Conservation (phyloP, 108 stramenopile species). For the Mayamaea pseudoterrestris region DNA sequence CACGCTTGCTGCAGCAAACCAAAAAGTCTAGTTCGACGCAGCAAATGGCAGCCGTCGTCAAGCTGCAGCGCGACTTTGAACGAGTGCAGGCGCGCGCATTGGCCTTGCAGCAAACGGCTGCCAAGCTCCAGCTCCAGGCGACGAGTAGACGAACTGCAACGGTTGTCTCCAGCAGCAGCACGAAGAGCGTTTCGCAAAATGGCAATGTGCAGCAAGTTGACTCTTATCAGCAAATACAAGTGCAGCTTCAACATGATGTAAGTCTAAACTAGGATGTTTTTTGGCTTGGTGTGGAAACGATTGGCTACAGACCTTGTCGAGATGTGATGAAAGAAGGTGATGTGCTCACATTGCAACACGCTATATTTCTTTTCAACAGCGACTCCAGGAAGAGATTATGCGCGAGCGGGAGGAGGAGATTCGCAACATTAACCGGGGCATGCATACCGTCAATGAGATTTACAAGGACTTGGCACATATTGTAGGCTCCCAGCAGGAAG, state of each 20-base stretch:
- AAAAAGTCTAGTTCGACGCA: constrained; percentile 8
- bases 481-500: constrained; percentile 77
- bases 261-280: too few relatives aligned
- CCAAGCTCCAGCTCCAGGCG: constrained; percentile 16
- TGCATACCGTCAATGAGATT: constrained; percentile 87
- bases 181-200: too few relatives aligned
- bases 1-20: constrained; percentile 26
- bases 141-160: too few relatives aligned
- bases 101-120: constrained; percentile 10
- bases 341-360: constrained; percentile 1
- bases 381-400: constrained; percentile 73
- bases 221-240: constrained; percentile 30
- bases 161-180: too few relatives aligned
- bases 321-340: too few relatives aligned
- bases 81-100: constrained; percentile 24
- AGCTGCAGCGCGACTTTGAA: constrained; percentile 63
- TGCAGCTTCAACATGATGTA: constrained; percentile 68
- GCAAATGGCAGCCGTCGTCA: constrained; percentile 20
- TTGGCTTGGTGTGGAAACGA: neutral
- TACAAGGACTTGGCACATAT: constrained; percentile 83
- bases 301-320: too few relatives aligned
- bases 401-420: constrained; percentile 84
- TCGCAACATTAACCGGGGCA: constrained; percentile 70
- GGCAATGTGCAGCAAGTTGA: too few relatives aligned
- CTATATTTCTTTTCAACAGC: constrained; percentile 14